A percentile compares a stretch with the other conserved stretches of the same genome.
These are phyloP conservation scores for Phylloporus arenicola DNA, from an alignment of 768 basidiomycete species.

Conservation along the genomic window DNA sequence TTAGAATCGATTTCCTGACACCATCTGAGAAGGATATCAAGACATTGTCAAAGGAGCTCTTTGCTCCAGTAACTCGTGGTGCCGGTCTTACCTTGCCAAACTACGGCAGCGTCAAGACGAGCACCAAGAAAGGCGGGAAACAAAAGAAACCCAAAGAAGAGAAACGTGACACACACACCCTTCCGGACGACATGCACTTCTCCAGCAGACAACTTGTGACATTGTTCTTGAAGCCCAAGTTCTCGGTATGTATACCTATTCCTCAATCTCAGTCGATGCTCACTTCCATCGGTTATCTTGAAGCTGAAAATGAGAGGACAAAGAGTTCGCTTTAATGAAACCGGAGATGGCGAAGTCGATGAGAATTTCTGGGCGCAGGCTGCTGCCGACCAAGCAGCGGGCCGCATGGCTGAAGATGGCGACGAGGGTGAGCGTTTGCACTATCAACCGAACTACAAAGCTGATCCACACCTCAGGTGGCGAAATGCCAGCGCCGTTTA, in stretches of 20 bases:
- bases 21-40: constrained; percentile 57
- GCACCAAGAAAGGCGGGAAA: constrained; percentile 32
- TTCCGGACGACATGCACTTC: constrained; percentile 99
- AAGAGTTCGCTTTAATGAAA: constrained; percentile 47
- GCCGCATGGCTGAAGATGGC: constrained; percentile 43
- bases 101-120: constrained; percentile 31
- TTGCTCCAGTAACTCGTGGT: constrained; percentile 70
- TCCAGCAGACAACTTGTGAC: constrained; percentile 84
- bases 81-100: constrained; percentile 64
- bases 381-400: constrained; percentile 76
- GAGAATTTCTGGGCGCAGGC: constrained; percentile 97
- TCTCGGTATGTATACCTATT: constrained; percentile 56
- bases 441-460: background rate
- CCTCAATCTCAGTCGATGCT: constrained; percentile 1
- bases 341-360: constrained; percentile 84
- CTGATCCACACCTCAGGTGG: constrained; percentile 28
- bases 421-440: constrained; percentile 53
- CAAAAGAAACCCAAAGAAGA: constrained; percentile 49
- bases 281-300: background rate
- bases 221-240: constrained; percentile 94
- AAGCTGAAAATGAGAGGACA: constrained; percentile 90
- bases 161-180: constrained; percentile 66
- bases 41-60: constrained; percentile 62
- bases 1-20: constrained; percentile 74
- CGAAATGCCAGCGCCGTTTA: constrained; percentile 69